A percentile compares a stretch with the other conserved stretches of the same genome.
These are phyloP conservation scores for Spongispora temasekensis DNA, from an alignment of 1,284 basidiomycete species.

Conservation along the genomic window DNA sequence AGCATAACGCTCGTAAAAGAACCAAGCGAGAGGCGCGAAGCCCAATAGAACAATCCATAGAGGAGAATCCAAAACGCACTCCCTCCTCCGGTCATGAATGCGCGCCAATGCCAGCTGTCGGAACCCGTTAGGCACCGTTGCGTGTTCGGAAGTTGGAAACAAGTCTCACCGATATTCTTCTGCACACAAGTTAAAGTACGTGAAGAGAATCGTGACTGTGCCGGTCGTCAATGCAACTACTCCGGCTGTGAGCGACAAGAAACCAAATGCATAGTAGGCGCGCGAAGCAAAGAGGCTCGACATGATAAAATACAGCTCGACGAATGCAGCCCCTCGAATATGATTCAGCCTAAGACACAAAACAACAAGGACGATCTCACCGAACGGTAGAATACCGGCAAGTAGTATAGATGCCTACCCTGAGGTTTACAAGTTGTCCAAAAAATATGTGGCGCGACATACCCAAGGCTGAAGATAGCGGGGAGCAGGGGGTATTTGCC, in stretches of 20 bases:
- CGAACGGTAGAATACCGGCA: slow-evolving; percentile 92
- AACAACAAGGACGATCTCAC: slow-evolving; percentile 39
- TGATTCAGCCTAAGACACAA: neutral
- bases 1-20: slow-evolving; percentile 84
- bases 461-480: slow-evolving; percentile 83
- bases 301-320: slow-evolving; percentile 94
- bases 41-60: slow-evolving; percentile 75
- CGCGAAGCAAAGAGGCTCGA: slow-evolving; percentile 93
- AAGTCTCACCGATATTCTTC: slow-evolving; percentile 84
- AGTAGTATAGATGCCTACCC: slow-evolving; percentile 74
- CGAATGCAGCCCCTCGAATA: slow-evolving; percentile 81
- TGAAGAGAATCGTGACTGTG: slow-evolving; percentile 87
- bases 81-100: slow-evolving; percentile 93
- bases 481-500: slow-evolving; percentile 86
- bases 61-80: slow-evolving; percentile 91
- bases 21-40: slow-evolving; percentile 79
- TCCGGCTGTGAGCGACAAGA: slow-evolving; percentile 85
- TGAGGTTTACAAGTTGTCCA: slow-evolving; percentile 13
- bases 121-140: slow-evolving; percentile 5
- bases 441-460: slow-evolving; percentile 23
- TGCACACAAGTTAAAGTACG: slow-evolving; percentile 91
- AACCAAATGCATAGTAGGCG: slow-evolving; percentile 95
- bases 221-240: slow-evolving; percentile 89
- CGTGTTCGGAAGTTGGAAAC: neutral
- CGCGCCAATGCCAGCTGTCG: slow-evolving; percentile 91